phyloP scores from a whole-genome alignment of 306 rosid species.

The Cicer chorassanicum region DNA sequence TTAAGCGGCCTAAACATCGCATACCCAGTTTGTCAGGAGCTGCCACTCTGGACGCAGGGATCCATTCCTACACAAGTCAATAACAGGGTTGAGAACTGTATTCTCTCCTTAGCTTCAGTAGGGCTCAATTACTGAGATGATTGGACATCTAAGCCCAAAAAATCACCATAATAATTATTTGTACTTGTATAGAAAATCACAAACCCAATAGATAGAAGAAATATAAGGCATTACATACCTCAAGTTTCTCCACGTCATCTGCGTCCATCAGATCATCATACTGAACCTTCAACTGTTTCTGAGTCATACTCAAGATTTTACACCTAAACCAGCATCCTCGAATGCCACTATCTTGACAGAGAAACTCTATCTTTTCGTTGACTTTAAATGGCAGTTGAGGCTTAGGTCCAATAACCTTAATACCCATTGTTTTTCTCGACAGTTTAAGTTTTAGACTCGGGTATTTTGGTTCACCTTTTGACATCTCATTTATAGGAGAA shows the following conservation, averaged over 20 bases:
- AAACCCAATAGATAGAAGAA: background rate
- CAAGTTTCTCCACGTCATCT: slow-evolving; percentile 60
- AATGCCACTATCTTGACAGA: slow-evolving; percentile 85
- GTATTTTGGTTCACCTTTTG: slow-evolving; percentile 49
- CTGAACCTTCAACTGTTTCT: slow-evolving; percentile 65
- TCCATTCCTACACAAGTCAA: slow-evolving; percentile 73
- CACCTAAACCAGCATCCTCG: slow-evolving; percentile 94
- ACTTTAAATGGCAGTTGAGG: slow-evolving; percentile 56
- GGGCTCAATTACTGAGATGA: slow-evolving; percentile 9
- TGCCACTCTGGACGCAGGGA: slow-evolving; percentile 69
- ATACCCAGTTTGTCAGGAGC: slow-evolving; percentile 71
- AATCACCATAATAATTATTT: slow-evolving; percentile 10
- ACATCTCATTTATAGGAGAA: slow-evolving; percentile 41
- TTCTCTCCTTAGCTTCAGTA: slow-evolving; percentile 34
- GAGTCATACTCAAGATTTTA: slow-evolving; percentile 61
- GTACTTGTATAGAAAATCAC: background rate
- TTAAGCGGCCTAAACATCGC: slow-evolving; percentile 74
- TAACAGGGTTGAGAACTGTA: slow-evolving; percentile 39
- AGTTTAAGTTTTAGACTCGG: slow-evolving; percentile 70
- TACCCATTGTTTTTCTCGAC: slow-evolving; percentile 56
- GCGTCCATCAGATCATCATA: slow-evolving; percentile 66
- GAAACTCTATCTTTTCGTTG: slow-evolving; percentile 66
- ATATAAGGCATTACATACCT: slow-evolving; percentile 54
- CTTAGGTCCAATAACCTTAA: slow-evolving; percentile 48
- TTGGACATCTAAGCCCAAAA: slow-evolving; percentile 29